Evolutionary conservation across 345 rosid species (phyloP).

Genomic region (Boechera divaricarpa): DNA sequence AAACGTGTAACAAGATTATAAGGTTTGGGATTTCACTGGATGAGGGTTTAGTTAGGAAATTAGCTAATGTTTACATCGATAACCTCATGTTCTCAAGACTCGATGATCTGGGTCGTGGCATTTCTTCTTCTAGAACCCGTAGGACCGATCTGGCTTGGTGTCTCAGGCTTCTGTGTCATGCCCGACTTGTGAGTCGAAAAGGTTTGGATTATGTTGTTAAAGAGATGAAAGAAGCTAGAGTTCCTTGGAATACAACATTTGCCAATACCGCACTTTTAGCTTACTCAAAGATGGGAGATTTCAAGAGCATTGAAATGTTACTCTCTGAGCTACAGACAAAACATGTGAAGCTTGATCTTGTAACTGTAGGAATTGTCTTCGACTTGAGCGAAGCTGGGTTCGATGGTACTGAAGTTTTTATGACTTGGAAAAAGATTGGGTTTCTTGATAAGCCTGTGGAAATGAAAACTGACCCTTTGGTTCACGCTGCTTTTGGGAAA

Average conservation of each 20-base stretch:
- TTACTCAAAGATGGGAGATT: slow-evolving; percentile 63
- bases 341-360: slow-evolving; percentile 65
- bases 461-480: slow-evolving; percentile 62
- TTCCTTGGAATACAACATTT: slow-evolving; percentile 57
- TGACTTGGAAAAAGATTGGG: slow-evolving; percentile 60
- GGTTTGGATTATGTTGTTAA: slow-evolving; percentile 59
- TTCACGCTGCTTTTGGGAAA: slow-evolving; percentile 63
- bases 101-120: slow-evolving; percentile 57
- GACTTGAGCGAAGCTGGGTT: slow-evolving; percentile 54
- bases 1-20: slow-evolving; percentile 45
- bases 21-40: slow-evolving; percentile 46
- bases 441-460: slow-evolving; percentile 57
- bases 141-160: slow-evolving; percentile 63
- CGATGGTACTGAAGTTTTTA: slow-evolving; percentile 48
- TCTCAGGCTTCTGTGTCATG: slow-evolving; percentile 64
- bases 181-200: slow-evolving; percentile 62
- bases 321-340: slow-evolving; percentile 43
- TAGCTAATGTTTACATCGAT: slow-evolving; percentile 63
- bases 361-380: slow-evolving; percentile 64
- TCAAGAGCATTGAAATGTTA: slow-evolving; percentile 48
- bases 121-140: slow-evolving; percentile 50
- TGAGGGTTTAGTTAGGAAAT: slow-evolving; percentile 62
- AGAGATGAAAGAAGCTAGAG: slow-evolving; percentile 61
- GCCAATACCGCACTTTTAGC: slow-evolving; percentile 58
- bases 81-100: slow-evolving; percentile 75